Evolutionary conservation across 164 flowering plant species (phyloP).

Genomic region (Vitis riparia): DNA sequence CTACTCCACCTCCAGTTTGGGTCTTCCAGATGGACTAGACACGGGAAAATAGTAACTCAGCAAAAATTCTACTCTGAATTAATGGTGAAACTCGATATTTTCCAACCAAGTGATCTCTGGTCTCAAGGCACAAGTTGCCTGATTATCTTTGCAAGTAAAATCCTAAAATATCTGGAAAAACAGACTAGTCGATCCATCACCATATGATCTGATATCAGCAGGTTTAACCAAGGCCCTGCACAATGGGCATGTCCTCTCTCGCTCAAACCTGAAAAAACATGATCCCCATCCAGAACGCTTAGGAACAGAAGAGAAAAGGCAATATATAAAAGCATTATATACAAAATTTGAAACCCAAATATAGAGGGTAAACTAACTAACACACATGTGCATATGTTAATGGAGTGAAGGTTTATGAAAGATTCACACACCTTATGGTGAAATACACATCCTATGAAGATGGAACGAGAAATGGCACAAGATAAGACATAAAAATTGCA

Average conservation of each 20-base stretch:
- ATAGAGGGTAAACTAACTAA: background rate
- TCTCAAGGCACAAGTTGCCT: no score
- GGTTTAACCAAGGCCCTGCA: constrained; percentile 96
- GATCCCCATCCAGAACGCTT: background rate
- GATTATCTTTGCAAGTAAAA: background rate
- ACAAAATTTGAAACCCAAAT: background rate
- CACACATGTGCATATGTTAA: background rate
- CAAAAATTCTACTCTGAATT: no score
- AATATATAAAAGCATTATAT: background rate
- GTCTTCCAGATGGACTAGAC: no score
- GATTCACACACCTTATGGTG: background rate
- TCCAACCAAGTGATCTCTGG: no score
- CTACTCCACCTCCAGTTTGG: no score
- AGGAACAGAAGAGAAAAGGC: background rate
- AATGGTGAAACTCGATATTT: no score
- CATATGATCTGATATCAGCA: constrained; percentile 80
- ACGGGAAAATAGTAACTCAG: no score
- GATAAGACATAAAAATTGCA: background rate
- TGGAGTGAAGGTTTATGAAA: background rate
- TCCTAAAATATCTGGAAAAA: constrained; percentile 78
- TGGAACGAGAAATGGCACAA: background rate
- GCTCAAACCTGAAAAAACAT: constrained; percentile 79
- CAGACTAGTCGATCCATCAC: constrained; percentile 90
- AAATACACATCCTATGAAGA: background rate
- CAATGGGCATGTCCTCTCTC: constrained; percentile 92